Conservation (phyloP, 2,329 filamentous ascomycete species). For the Saccharata proteae region DNA sequence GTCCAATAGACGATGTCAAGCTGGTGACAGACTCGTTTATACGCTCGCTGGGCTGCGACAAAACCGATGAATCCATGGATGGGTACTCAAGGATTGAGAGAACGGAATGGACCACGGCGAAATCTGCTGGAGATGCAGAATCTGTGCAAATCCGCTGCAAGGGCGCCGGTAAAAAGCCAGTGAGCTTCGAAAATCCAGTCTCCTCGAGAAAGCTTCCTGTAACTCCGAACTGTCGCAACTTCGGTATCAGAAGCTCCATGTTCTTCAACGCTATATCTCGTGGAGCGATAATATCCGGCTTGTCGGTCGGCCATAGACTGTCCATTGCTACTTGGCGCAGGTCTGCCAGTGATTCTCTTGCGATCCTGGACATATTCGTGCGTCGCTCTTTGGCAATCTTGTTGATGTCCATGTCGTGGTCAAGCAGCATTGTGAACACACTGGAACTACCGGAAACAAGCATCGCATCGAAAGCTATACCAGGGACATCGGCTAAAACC, state of each 20-base stretch:
- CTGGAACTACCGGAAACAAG: slow-evolving; percentile 40
- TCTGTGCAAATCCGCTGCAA: slow-evolving; percentile 1
- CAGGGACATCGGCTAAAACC: slow-evolving; percentile 46
- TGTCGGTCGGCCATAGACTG: slow-evolving; percentile 47
- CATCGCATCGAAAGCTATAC: slow-evolving; percentile 47
- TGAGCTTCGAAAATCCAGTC: slow-evolving; percentile 23
- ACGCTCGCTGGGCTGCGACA: slow-evolving; percentile 4
- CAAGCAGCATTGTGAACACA: slow-evolving; percentile 46
- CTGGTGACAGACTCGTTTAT: too few species aligned
- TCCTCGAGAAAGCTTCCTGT: slow-evolving; percentile 36
- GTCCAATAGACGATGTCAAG: too few species aligned
- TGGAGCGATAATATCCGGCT: slow-evolving; percentile 44
- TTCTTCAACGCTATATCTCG: slow-evolving; percentile 52
- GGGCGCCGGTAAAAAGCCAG: slow-evolving; percentile 27
- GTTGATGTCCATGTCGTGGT: slow-evolving; percentile 42
- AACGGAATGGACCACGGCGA: slow-evolving; percentile 23
- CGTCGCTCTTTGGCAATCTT: slow-evolving; percentile 51
- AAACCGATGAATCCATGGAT: slow-evolving; percentile 4
- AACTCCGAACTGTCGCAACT: slow-evolving; percentile 37
- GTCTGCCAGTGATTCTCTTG: slow-evolving; percentile 42
- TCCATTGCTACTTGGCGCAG: slow-evolving; percentile 45
- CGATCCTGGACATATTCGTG: slow-evolving; percentile 56
- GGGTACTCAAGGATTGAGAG: slow-evolving; percentile 43
- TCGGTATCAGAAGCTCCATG: slow-evolving; percentile 45
- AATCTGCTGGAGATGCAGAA: slow-evolving; percentile 11